Base-by-base conservation (phyloP, 176 grass and related monocot species). In the Avena eriantha region DNA sequence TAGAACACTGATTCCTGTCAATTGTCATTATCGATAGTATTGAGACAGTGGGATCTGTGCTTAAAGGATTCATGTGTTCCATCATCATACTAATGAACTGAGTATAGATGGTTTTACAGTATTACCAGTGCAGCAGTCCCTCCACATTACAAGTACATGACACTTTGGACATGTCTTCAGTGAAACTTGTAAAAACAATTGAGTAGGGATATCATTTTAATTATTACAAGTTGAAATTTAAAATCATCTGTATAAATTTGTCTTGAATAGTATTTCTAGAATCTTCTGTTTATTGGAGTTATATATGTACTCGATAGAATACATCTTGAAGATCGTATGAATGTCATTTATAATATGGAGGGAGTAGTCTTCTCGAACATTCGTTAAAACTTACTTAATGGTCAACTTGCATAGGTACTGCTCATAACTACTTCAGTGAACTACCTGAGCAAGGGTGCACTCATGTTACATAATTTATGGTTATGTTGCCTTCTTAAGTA, bases 21-120 rank as follows among this genome's bases (percentile, higher is more conserved):
- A 69, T 59, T 51, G 41, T 34, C 83, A 69, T 76, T 59, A 41
- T 74, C 26, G 26, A 7, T 77, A 69, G 60, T 50, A 69, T 3
- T 21, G 15, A 39, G 65, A 77, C 18, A 58, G 2, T 49, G 48
- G 7, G 0, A 39, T 73, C 45, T 82, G 69, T 47, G 10, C 18
- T 57, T 14, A 47, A 47, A 45, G 16, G 13, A 39, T 54, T 54
- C 6, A 49, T 26, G 22, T 24, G 58, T 3, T 10, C 13, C 58
- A 45, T 18, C 7, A 39, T 3, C 13, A 14, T 54, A 82, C 76
- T 59, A 19, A 69, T 33, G 49, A 35, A 49, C 76, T 46, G 15
- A 31, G 26, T 39, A 49, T 21, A 51, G 13, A n/a, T 34, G 56
- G 56, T 61, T 33, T 34, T 66, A 34, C 14, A 16, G 33, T 29